A percentile compares a stretch with the other conserved stretches of the same genome.
phyloP scores from a whole-genome alignment of 192 early-diverging fungal genomes.

The Rhizophagus sp. region DNA sequence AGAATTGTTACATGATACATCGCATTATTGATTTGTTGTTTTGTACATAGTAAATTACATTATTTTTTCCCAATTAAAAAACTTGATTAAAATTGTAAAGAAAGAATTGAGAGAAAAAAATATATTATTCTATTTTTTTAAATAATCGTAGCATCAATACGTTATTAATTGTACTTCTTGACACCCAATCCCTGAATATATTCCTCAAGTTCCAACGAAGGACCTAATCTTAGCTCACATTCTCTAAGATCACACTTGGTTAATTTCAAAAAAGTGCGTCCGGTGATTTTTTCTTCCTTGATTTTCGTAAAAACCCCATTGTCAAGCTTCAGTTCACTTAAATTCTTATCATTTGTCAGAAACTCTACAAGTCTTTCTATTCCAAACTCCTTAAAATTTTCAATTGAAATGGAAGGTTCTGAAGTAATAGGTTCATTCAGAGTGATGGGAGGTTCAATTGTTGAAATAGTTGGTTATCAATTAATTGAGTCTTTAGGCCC shows the following conservation, averaged over 20 bases:
- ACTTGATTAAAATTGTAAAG: no score
- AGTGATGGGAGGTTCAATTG: no score
- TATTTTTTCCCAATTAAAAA: no score
- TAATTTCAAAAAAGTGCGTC: not conserved
- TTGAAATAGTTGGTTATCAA: not conserved
- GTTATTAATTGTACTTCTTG: not conserved
- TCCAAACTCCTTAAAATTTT: not conserved
- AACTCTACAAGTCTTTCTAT: no score
- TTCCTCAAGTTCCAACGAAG: not conserved
- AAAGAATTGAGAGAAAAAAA: no score
- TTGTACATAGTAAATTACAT: no score
- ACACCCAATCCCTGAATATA: not conserved
- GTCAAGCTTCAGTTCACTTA: not conserved
- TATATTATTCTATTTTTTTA: no score
- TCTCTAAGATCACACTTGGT: not conserved
- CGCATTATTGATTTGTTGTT: no score
- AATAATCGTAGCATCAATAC: not conserved
- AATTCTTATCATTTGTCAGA: no score
- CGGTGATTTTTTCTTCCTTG: not conserved
- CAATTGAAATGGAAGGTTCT: not conserved
- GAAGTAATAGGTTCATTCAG: not conserved
- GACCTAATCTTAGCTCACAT: not conserved
- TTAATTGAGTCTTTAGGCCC: not conserved
- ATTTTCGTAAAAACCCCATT: constrained; percentile 3
- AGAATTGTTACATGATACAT: no score